Evolutionary conservation across 208 protist species (phyloP), one percentile per base, ranked within the genome.

Genomic region (Leishmania major): DNA sequence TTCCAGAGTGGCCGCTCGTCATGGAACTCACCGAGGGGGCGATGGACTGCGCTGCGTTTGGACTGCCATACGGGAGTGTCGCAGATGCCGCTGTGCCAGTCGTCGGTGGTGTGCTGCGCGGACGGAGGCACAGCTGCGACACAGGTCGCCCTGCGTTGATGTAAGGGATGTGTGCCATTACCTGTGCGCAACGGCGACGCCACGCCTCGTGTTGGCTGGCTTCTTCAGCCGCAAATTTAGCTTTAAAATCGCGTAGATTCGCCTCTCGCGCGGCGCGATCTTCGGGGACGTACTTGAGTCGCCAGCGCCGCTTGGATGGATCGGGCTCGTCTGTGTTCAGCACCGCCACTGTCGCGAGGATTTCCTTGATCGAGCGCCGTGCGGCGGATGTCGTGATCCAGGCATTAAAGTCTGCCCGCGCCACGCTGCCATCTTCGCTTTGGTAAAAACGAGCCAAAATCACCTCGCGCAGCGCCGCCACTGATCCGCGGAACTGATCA

Each of bases 391-490:
- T 86, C 8, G 59, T 57, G 11, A 96, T 83, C 28, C 95, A 76
- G 28, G 75, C 70, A 72, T 98, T 96, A 25, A 98, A 79, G 51
- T 95, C 81, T 1, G 85, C 67, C 11, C 95, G 91, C 7, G 82
- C 59, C 1, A 98, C 75, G 3, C 85, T 86, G 0, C 77, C 93
- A 74, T 94, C 88, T 28, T 45, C 6, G 69, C 93, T 97, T 75
- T 94, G 80, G 69, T 88, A 94, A 64, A 98, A 97, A 1, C 79
- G 60, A 7, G 86, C 53, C 67, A 98, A 78, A 67, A 97, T 75
- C 7, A 96, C 80, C 73, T 96, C 95, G 31, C 93, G 90, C 70
- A 98, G 67, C 28, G 95, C 92, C 0, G 93, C 95, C 0, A 86
- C 84, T 8, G 84, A 81, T n/a, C 95, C 93, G 25, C 86, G 89